Evolutionary conservation across 129 eudicot species (phyloP).

Genomic region (Tagetes patula): DNA sequence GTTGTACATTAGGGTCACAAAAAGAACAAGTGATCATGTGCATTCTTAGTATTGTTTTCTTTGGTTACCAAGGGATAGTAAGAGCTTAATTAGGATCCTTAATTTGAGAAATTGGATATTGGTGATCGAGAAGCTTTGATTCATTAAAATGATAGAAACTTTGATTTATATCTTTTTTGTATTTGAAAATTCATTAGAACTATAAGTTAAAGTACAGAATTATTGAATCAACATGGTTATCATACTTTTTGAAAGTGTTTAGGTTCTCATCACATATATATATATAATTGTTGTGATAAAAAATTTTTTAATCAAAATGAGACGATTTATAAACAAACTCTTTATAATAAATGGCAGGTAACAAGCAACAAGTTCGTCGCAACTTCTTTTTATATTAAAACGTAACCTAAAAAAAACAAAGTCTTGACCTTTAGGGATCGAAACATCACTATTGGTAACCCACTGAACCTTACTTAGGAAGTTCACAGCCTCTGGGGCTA

Average conservation of each 20-base stretch:
- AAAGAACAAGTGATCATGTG: conserved; percentile 13
- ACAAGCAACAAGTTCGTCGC: no score
- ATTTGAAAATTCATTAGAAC: not conserved
- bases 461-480: no score
- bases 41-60: conserved; percentile 8
- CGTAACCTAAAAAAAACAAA: no score
- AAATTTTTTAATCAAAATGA: no score
- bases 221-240: not conserved
- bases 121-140: not conserved
- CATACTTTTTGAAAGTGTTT: not conserved
- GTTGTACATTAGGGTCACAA: conserved; percentile 50
- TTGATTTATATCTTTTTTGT: not conserved
- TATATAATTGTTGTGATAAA: not conserved
- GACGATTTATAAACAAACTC: no score
- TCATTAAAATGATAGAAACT: not conserved
- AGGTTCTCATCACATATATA: not conserved
- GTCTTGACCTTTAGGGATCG: no score
- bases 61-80: not conserved
- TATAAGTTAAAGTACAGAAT: not conserved
- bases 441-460: no score
- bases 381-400: no score
- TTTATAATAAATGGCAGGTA: no score
- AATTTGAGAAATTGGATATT: not conserved
- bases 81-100: not conserved
- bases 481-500: no score